These are phyloP conservation scores for Orbilia javanica DNA, from an alignment of 2,329 filamentous ascomycete genomes.

Conservation along the genomic window DNA sequence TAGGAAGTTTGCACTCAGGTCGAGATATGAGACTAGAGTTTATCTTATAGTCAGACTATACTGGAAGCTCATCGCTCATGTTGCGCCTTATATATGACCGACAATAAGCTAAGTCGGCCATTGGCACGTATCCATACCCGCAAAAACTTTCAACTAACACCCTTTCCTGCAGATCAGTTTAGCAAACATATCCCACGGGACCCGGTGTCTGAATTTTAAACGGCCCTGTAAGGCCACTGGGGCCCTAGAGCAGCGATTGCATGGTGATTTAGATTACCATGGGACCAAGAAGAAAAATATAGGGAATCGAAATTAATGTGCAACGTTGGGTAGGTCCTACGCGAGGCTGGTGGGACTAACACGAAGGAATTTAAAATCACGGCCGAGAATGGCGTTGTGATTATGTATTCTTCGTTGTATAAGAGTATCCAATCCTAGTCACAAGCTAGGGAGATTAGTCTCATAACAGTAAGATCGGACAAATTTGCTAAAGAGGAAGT, in stretches of 20 bases:
- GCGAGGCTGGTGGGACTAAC: constrained; percentile 88
- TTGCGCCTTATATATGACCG: too few relatives aligned
- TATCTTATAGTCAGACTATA: too few relatives aligned
- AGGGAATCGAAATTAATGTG: constrained; percentile 81
- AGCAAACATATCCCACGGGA: neutral
- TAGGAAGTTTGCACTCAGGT: too few relatives aligned
- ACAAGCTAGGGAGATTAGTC: too few relatives aligned
- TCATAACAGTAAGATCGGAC: neutral
- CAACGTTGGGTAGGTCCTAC: constrained; percentile 87
- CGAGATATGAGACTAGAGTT: too few relatives aligned
- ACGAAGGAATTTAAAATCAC: constrained; percentile 85
- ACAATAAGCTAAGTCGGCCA: too few relatives aligned
- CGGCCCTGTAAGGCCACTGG: constrained; percentile 59
- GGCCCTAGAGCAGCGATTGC: constrained; percentile 65
- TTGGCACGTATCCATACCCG: too few relatives aligned
- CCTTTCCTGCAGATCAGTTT: constrained; percentile 12
- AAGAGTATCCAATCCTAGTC: too few relatives aligned
- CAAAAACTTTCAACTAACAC: too few relatives aligned
- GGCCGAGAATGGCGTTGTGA: constrained; percentile 93
- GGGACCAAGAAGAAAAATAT: constrained; percentile 74
- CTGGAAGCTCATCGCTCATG: too few relatives aligned
- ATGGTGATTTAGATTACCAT: constrained; percentile 67
- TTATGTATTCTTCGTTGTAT: constrained; percentile 79
- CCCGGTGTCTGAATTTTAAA: neutral
- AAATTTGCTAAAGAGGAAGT: neutral